Base-by-base conservation (phyloP, 1,284 basidiomycete genomes). In the Austroboletus novae-zelandiae region DNA sequence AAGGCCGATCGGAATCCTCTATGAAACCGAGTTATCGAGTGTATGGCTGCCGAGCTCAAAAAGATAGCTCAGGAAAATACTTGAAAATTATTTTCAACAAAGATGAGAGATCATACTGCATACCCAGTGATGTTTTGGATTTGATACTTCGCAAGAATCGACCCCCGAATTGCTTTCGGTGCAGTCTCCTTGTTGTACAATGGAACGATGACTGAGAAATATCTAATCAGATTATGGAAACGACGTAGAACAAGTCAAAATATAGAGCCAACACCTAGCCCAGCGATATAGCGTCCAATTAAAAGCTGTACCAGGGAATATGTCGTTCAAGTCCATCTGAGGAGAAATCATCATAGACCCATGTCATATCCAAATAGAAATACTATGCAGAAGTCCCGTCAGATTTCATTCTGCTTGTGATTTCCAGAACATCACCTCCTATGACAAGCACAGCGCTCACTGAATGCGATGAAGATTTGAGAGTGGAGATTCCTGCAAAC, bases 151-250 rank as follows among this genome's bases (percentile, higher is more conserved):
- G 89, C 86, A 17, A 91, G 71, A 23, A 91, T 73, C 10, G 83
- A 80, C 10, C 89, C 88, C 63, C 88, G 80, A 53, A 90, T 74
- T 6, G 81, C 78, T 64, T 89, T 89, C 0, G 89, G 89, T 0
- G 88, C 80, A 0, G 87, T 86, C 67, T 91, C 89, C 36, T 87
- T 88, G 57, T 87, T 90, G 66, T 89, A 91, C 6, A 91, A 77
- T 39, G 89, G 88, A 1, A 91, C 88, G 52, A 90, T 84, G 43
- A 86, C 87, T 83, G 9, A 47, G n/a, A 25, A 45, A 25, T 9
- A 10, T 10, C 9, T 3, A 32, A 31, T 51, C 43, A 47, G 32
- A 34, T 31, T 35, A 13, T 23, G 18, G 40, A 30, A 9, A 25
- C 14, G 25, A 36, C 44, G 10, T 17, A 7, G 18, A 11, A 35